Base-by-base conservation (phyloP, 2,329 filamentous ascomycete genomes). In the Ascochyta viciae-villosae region DNA sequence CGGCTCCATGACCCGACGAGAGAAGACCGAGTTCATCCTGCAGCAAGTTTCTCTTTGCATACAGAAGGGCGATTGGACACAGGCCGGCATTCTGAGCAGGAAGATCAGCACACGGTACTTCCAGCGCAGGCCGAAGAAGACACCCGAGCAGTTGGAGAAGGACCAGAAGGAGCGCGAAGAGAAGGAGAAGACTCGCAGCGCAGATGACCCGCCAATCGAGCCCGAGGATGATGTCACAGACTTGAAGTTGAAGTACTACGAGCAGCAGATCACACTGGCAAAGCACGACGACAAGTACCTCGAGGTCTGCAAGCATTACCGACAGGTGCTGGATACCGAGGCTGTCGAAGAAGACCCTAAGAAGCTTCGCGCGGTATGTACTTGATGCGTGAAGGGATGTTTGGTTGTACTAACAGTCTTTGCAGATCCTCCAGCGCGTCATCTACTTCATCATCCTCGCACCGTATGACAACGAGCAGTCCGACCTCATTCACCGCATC, bases 1-100 rank as follows among this genome's bases (percentile, higher is more conserved):
- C 76, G 95, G 95, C 8, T 98, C 94, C 22, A 99, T 99, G 95
- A 90, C 92, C 62, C 86, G 95, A 68, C 87, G 95, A 68, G 95
- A 99, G 77, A 99, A 99, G 88, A 97, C 93, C 4, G 95, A 98
- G 73, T 99, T 99, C 76, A 99, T 99, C 72, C 83, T 99, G 49
- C 91, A 96, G 60, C 95, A 99, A 78, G 94, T 98, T 37, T 85
- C 88, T 31, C 85, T 99, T 48, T 99, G 95, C 81, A 98, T 99
- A 76, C 90, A 97, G 79, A 94, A 88, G 71, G 90, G 88, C 54
- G 95, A 99, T 76, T 99, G 93, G 93, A 96, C 89, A 68, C 96
- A 99, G 76, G 95, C 94, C 27, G 88, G 88, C 46, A 97, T 99
- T 68, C 83, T 99, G 47, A 92, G 89, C 76, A 90, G 95, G 75